These are phyloP conservation scores for Pseudocercospora fuligena DNA, from an alignment of 2,329 filamentous ascomycete species.

Conservation along the genomic window DNA sequence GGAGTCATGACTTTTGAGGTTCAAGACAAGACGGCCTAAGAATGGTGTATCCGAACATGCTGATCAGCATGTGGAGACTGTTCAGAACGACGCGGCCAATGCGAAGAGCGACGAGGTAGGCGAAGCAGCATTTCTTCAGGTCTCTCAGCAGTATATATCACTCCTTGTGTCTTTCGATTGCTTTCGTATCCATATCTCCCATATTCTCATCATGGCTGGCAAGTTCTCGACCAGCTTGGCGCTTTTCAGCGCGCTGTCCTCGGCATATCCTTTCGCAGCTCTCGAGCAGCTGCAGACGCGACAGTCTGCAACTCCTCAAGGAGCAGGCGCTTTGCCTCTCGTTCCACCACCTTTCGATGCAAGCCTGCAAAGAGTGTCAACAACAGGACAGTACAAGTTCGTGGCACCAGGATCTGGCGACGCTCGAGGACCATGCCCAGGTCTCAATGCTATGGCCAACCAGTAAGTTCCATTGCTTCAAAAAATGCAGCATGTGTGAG, in stretches of 20 bases:
- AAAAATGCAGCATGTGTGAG: too few relatives aligned
- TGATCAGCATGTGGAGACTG: not conserved
- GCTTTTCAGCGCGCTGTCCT: conserved; percentile 2
- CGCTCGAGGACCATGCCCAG: conserved; percentile 41
- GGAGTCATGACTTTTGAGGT: not conserved
- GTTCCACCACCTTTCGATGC: conserved; percentile 38
- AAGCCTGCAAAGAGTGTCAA: conserved; percentile 33
- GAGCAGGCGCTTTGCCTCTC: conserved; percentile 30
- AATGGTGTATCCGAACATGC: not conserved
- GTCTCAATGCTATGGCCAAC: conserved; percentile 43
- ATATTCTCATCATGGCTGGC: not conserved
- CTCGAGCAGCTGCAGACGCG: not conserved
- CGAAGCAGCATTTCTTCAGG: not conserved
- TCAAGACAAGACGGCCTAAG: not conserved
- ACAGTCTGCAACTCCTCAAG: conserved; percentile 23
- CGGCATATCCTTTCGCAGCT: conserved; percentile 10
- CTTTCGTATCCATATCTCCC: not conserved
- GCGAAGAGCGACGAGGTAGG: not conserved
- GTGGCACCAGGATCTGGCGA: conserved; percentile 37
- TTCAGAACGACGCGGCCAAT: not conserved
- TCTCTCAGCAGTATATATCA: not conserved
- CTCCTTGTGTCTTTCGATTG: not conserved
- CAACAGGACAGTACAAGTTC: conserved; percentile 35
- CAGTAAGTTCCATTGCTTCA: too few relatives aligned
- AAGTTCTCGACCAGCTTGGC: conserved; percentile 2